Evolutionary conservation across 768 basidiomycete species (phyloP), one percentile per base, ranked within the genome.

Genomic region (Gloeostereum incarnatum): DNA sequence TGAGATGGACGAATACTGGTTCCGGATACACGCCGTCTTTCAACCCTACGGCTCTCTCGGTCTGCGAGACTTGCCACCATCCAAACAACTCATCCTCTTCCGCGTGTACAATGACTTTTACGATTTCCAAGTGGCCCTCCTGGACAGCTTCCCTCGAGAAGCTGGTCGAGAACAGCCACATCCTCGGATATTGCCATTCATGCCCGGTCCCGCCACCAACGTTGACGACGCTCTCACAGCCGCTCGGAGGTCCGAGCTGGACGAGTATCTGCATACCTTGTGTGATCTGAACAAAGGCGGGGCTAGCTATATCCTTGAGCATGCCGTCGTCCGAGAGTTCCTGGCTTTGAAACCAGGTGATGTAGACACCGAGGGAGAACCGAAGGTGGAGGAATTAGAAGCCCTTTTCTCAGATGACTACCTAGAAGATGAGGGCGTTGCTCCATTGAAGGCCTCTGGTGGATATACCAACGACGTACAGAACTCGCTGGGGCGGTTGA

Each of bases 31-130:
- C 53, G 92, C 86, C 40, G 59, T 81, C 42, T 98, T 80, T 62
- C 84, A 93, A 47, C 90, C 93, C 0, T 90, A 85, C 49, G 71
- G 71, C 43, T 66, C 68, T 6, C 62, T 73, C 13, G 79, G 74
- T 32, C 70, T 73, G 38, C 61, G 57, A 20, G 50, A 58, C 11
- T 69, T 81, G 20, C 82, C 85, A 4, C 68, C 71, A 8, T 75
- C 85, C 9, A 81, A 76, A 48, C 77, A 82, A 23, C 78, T 98
- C 40, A 78, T 91, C 47, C 70, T 98, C 31, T 99, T 94, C 65
- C 77, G 96, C 36, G 80, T 88, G 18, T 99, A 99, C 68, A 87
- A 93, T 51, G 94, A 99, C 59, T 99, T 99, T 59, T 97, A 94
- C 62, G 88, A 93, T 51, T 97, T 97, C 59, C 96, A 99, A 54